Percentiles rank a stretch among this genome's conserved stretches.
Conservation (phyloP, 306 rosid genomes). For the Lupinus albus region DNA sequence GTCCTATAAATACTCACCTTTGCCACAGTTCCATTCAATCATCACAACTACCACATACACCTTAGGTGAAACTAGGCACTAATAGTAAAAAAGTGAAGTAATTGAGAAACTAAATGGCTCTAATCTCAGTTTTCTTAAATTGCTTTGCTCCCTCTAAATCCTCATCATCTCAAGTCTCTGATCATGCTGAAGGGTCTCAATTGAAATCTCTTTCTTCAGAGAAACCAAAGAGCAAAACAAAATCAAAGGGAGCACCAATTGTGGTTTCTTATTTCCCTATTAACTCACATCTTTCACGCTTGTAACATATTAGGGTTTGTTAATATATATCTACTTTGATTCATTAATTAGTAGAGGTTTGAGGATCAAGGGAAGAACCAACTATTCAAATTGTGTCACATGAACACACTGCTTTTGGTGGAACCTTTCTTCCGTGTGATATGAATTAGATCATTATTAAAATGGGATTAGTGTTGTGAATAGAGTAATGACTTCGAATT, state of each 20-base stretch:
- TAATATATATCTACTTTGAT: not conserved
- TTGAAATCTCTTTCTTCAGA: constrained; percentile 23
- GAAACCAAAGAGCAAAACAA: constrained; percentile 32
- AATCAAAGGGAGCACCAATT: constrained; percentile 35
- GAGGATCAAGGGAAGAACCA: too few relatives aligned
- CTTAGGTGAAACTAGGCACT: not conserved
- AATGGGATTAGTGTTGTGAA: too few relatives aligned
- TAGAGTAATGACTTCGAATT: too few relatives aligned
- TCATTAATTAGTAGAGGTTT: too few relatives aligned
- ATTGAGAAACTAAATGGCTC: constrained; percentile 1
- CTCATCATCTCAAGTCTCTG: constrained; percentile 18
- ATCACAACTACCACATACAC: not conserved
- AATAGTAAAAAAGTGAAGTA: not conserved
- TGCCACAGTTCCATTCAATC: not conserved
- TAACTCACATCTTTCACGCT: constrained; percentile 27
- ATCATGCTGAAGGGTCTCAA: constrained; percentile 18
- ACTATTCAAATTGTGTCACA: too few relatives aligned
- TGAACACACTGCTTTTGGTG: too few relatives aligned
- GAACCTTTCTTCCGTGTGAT: too few relatives aligned
- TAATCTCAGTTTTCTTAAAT: constrained; percentile 13
- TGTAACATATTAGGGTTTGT: not conserved
- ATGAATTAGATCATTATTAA: too few relatives aligned
- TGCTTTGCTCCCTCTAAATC: constrained; percentile 34
- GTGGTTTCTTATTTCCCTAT: constrained; percentile 37
- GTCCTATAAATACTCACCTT: not conserved